Conservation (phyloP, 2,329 filamentous ascomycete species). For the Calonectria henricotiae region DNA sequence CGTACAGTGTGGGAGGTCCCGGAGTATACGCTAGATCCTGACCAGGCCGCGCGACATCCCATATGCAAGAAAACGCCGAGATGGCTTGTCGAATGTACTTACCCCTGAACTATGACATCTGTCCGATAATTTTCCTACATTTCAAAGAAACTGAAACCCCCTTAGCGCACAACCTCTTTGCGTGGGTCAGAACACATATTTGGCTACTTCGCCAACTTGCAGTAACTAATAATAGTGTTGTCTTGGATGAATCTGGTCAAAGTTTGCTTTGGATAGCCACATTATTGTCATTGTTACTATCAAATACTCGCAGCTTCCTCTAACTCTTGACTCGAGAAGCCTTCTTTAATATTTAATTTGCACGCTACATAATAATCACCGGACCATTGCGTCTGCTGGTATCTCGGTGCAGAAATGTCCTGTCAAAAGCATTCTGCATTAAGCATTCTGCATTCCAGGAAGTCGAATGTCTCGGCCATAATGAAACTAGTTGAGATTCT, state of each 20-base stretch:
- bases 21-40: neutral
- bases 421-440: neutral
- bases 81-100: neutral
- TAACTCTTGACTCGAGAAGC: neutral
- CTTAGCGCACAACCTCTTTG: conserved; percentile 7
- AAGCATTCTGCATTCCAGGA: neutral
- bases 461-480: neutral
- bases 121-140: neutral
- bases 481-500: neutral
- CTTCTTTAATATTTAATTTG: neutral
- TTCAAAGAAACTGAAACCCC: conserved; percentile 1
- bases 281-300: neutral
- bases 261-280: neutral
- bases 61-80: neutral
- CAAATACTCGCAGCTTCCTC: neutral
- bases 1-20: neutral
- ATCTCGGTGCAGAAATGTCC: neutral
- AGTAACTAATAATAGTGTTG: conserved; percentile 8
- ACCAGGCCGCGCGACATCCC: neutral
- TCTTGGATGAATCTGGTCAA: conserved; percentile 4
- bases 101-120: neutral
- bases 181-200: neutral
- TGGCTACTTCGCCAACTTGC: neutral
- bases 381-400: neutral
- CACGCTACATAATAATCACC: neutral